phyloP scores from a whole-genome alignment of 139 green algal genomes.

The Micromonas commoda region DNA sequence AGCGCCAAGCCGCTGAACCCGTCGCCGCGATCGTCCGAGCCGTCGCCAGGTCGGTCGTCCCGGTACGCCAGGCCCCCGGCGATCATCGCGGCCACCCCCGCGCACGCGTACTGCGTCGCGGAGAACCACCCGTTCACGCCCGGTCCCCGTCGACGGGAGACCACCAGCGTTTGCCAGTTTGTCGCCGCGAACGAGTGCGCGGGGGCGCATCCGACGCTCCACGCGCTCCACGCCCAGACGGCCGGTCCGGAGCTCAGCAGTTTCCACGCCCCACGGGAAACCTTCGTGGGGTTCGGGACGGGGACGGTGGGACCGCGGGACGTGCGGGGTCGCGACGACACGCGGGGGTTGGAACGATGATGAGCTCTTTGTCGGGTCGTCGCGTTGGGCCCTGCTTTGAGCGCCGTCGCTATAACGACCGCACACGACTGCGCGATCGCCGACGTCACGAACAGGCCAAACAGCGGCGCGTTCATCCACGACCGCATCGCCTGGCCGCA shows the following conservation, averaged over 20 bases:
- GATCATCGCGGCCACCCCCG: not conserved
- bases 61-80: not conserved
- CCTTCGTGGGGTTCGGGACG: no score
- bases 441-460: not conserved
- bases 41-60: not conserved
- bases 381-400: not conserved
- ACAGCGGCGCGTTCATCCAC: not conserved
- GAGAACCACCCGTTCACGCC: not conserved
- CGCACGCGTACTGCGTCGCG: not conserved
- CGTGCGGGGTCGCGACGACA: not conserved
- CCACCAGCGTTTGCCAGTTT: not conserved
- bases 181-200: not conserved
- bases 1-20: no score
- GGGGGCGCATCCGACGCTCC: not conserved
- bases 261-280: no score
- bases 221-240: not conserved
- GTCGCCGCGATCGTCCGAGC: not conserved
- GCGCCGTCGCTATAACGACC: not conserved
- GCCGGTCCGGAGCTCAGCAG: no score
- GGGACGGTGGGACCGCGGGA: no score
- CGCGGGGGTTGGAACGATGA: not conserved
- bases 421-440: no score
- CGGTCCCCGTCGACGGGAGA: not conserved
- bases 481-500: not conserved
- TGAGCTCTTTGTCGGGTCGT: not conserved